phyloP scores from a whole-genome alignment of 179 eudicot species.

The Spergularia azorica region DNA sequence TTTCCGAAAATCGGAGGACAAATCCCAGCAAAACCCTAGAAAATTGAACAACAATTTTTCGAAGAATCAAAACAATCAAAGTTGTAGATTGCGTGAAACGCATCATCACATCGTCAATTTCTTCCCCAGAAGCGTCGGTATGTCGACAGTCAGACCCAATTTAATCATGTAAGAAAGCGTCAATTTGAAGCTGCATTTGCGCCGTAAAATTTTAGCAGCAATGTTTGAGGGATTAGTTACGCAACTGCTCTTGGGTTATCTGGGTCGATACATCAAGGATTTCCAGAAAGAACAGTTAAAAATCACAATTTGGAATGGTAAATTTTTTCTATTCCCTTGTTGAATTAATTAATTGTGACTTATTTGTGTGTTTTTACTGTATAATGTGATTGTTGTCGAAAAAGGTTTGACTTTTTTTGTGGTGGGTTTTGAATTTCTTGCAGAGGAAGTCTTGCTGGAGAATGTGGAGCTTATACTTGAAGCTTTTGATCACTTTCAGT shows the following conservation, averaged over 20 bases:
- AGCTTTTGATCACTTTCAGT: slow-evolving; percentile 92
- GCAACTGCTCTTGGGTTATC: slow-evolving; percentile 80
- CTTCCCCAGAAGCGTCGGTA: no score
- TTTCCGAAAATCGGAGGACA: no score
- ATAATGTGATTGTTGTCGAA: neutral
- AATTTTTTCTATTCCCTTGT: neutral
- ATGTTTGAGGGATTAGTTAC: slow-evolving; percentile 95
- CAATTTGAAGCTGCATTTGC: no score
- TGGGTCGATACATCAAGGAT: slow-evolving; percentile 86
- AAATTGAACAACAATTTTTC: no score
- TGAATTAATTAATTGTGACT: neutral
- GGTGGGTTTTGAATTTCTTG: slow-evolving; percentile 16
- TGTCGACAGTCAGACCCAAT: no score
- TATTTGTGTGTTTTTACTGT: neutral
- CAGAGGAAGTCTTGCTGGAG: slow-evolving; percentile 91
- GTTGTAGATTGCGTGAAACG: no score
- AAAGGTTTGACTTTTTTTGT: neutral
- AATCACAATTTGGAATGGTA: slow-evolving; percentile 94
- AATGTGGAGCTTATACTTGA: slow-evolving; percentile 94
- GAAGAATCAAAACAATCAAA: no score
- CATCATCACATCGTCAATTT: no score
- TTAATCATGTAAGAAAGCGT: no score
- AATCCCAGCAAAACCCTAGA: no score
- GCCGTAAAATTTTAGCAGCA: neutral
- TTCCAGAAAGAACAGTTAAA: slow-evolving; percentile 90